Evolutionary conservation across 1,284 basidiomycete genomes (phyloP).

Genomic region (Jaminaea rosea): DNA sequence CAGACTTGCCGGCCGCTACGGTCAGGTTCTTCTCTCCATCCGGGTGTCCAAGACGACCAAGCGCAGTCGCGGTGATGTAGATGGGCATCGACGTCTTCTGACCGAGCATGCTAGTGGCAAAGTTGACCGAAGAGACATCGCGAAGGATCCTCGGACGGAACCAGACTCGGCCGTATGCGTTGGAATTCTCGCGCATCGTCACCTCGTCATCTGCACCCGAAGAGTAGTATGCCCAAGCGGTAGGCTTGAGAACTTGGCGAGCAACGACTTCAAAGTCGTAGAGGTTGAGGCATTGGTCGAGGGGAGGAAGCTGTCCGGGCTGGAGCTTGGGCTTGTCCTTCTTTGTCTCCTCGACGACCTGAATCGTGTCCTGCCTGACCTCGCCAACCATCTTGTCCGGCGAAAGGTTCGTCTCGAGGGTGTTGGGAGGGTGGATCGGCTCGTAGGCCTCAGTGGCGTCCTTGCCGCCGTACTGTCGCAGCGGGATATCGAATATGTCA

Average conservation of each 20-base stretch:
- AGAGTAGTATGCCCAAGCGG: constrained; percentile 47
- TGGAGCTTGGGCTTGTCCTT: constrained; percentile 3
- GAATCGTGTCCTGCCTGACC: constrained; percentile 29
- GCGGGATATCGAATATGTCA: no score
- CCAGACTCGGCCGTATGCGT: constrained; percentile 85
- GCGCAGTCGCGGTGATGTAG: constrained; percentile 70
- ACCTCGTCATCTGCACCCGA: constrained; percentile 54
- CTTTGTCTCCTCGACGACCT: constrained; percentile 15
- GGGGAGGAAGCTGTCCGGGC: constrained; percentile 51
- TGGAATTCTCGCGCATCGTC: constrained; percentile 67
- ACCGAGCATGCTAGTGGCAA: constrained; percentile 63
- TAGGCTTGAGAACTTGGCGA: constrained; percentile 31
- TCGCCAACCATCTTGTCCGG: constrained; percentile 39
- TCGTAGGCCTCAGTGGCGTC: constrained; percentile 38
- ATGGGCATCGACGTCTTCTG: constrained; percentile 65
- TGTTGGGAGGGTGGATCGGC: constrained; percentile 43
- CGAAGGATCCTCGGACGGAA: constrained; percentile 81
- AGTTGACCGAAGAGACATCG: constrained; percentile 73
- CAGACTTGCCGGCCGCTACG: constrained; percentile 67
- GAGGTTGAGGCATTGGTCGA: constrained; percentile 71
- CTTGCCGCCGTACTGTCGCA: constrained; percentile 20
- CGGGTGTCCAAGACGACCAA: constrained; percentile 67
- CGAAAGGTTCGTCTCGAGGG: constrained; percentile 40
- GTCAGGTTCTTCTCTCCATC: constrained; percentile 56
- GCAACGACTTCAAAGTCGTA: constrained; percentile 70